Evolutionary conservation across 2,329 filamentous ascomycete genomes (phyloP).

Genomic region (Fonsecaea pedrosoi): DNA sequence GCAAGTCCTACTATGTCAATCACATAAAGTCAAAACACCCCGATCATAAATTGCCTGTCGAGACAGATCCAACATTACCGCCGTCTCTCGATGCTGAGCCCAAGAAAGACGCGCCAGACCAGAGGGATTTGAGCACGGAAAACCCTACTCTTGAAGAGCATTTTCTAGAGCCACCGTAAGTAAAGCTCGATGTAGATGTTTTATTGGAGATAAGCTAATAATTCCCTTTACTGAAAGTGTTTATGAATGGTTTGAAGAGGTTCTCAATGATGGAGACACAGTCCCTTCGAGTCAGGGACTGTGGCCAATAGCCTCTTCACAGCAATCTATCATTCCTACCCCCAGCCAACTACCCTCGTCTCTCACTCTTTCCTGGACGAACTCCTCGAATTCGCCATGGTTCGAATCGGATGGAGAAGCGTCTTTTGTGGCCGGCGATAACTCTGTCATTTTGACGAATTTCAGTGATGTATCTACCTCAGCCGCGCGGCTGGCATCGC

Average conservation of each 20-base stretch:
- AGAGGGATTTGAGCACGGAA: background rate
- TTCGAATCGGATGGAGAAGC: conserved; percentile 21
- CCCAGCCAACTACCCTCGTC: background rate
- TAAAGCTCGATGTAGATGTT: background rate
- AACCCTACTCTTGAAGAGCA: background rate
- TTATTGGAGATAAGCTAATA: background rate
- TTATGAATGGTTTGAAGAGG: conserved; percentile 2
- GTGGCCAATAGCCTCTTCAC: background rate
- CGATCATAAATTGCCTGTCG: background rate
- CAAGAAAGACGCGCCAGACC: background rate
- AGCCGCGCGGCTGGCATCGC: background rate
- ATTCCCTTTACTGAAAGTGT: background rate
- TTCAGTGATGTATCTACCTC: background rate
- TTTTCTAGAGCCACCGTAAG: background rate
- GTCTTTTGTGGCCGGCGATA: conserved; percentile 12
- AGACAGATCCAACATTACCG: background rate
- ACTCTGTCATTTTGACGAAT: background rate
- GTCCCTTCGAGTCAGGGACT: no score
- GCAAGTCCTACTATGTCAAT: background rate
- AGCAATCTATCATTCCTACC: background rate
- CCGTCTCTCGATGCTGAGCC: background rate
- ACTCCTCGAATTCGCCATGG: background rate
- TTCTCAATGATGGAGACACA: background rate
- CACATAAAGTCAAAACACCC: background rate
- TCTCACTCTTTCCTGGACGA: background rate